These are phyloP conservation scores for Lichenothelia convexa DNA, from an alignment of 495 filamentous ascomycete species.

Conservation along the genomic window DNA sequence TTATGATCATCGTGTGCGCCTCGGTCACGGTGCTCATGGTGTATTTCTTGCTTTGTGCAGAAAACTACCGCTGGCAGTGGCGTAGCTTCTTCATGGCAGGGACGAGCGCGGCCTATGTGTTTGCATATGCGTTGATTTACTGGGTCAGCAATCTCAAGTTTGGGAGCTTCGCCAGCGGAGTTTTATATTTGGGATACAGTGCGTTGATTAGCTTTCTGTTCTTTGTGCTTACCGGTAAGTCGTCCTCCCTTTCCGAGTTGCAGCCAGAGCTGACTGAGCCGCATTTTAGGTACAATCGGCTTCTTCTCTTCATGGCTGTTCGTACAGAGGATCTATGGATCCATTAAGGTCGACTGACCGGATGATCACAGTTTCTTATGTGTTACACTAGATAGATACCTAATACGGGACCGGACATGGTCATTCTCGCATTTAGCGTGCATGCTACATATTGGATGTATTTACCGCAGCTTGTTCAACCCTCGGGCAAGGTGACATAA, in stretches of 20 bases:
- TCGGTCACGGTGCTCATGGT: slow-evolving; percentile 82
- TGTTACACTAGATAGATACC: no score
- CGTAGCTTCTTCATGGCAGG: slow-evolving; percentile 76
- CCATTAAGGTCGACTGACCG: slow-evolving; percentile 79
- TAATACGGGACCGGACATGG: no score
- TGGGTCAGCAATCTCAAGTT: slow-evolving; percentile 74
- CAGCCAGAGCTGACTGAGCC: neutral
- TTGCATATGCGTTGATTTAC: slow-evolving; percentile 71
- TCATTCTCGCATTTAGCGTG: no score
- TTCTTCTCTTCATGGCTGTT: slow-evolving; percentile 92
- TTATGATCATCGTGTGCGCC: slow-evolving; percentile 93
- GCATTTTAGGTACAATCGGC: slow-evolving; percentile 61
- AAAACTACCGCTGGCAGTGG: slow-evolving; percentile 99
- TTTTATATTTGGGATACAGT: slow-evolving; percentile 88
- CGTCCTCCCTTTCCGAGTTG: neutral
- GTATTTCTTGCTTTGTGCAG: slow-evolving; percentile 84
- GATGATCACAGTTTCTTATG: no score
- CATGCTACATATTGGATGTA: no score
- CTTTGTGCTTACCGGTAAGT: slow-evolving; percentile 81
- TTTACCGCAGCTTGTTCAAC: no score
- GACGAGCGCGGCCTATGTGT: slow-evolving; percentile 76
- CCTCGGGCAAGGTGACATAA: no score
- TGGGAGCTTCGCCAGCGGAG: slow-evolving; percentile 63
- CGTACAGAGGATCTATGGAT: slow-evolving; percentile 78
- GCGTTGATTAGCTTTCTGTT: slow-evolving; percentile 75